Base-by-base conservation (phyloP, 768 basidiomycete species). In the Termitomyces sp. region DNA sequence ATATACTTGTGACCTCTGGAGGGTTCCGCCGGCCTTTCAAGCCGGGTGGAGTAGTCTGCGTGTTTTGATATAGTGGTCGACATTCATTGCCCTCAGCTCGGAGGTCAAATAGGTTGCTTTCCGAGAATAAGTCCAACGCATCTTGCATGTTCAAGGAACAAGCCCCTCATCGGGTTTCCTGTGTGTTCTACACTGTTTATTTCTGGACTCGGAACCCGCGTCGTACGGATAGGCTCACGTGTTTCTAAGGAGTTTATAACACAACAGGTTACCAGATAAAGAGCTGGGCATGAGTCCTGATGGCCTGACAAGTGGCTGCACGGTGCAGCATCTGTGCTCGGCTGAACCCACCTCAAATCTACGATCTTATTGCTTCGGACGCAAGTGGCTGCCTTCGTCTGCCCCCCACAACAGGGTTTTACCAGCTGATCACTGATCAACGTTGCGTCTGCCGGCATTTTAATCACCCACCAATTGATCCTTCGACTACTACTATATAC, bases 381-480 rank as follows among this genome's bases (percentile, higher is more conserved):
- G n/a, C 40, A 30, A 40, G 2, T 19, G 14, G 41, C 0, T 3
- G 6, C 12, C 40, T 35, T 42, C 30, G n/a, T 7, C 21, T 50
- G 12, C 1, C 10, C 31, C 31, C 15, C 33, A 28, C 43, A 17
- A 26, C 43, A 40, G 14, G n/a, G 31, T 19, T 8, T 12, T 41
- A 21, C n/a, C 48, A 42, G n/a, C n/a, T n/a, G n/a, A n/a, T n/a
- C n/a, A 26, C 55, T 43, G 37, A 40, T 45, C 37, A 14, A 51
- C 30, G 7, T 44, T 23, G 41, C n/a, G 6, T 26, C 30, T 47
- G 33, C n/a, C 11, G 48, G 40, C 11, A 33, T 35, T 35, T 50
- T 42, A 35, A 33, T 56, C 26, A 38, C 50, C 58, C 57, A 53
- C 60, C 31, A 48, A 55, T 57, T 55, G 54, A 59, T 59, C 53